phyloP scores from a whole-genome alignment of 179 eudicot species.

The Spergularia azorica region DNA sequence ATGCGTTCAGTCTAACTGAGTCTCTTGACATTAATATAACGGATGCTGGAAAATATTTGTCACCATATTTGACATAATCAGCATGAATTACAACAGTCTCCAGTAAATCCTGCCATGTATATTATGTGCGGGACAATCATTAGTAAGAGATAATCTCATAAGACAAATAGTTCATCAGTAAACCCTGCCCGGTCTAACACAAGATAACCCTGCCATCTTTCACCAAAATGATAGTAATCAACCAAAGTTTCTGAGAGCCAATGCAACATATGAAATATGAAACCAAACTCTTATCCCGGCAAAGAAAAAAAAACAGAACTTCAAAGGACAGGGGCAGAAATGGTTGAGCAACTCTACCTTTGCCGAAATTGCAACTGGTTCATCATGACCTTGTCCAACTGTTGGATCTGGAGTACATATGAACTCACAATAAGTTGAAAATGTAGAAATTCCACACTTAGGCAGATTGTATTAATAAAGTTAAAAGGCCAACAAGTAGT shows the following conservation, averaged over 20 bases:
- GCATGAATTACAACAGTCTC: conserved; percentile 41
- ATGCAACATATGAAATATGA: neutral
- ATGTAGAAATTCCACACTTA: conserved; percentile 4
- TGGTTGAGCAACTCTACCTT: conserved; percentile 28
- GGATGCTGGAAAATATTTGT: conserved; percentile 49
- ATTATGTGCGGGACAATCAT: neutral
- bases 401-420: conserved; percentile 28
- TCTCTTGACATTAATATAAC: conserved; percentile 46
- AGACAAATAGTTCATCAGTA: neutral
- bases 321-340: neutral
- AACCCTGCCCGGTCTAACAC: too few species aligned
- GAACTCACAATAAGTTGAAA: conserved; percentile 19
- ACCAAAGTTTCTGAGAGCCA: neutral
- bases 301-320: neutral
- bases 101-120: conserved; percentile 50
- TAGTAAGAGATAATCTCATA: conserved; percentile 3
- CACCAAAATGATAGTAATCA: neutral
- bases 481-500: conserved; percentile 1
- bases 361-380: conserved; percentile 15
- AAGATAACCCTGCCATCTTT: neutral
- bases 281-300: neutral
- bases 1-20: conserved; percentile 43
- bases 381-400: conserved; percentile 27
- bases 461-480: neutral
- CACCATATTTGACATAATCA: conserved; percentile 55